phyloP scores from a whole-genome alignment of 768 basidiomycete genomes.

The Leccinum subgranulosum region DNA sequence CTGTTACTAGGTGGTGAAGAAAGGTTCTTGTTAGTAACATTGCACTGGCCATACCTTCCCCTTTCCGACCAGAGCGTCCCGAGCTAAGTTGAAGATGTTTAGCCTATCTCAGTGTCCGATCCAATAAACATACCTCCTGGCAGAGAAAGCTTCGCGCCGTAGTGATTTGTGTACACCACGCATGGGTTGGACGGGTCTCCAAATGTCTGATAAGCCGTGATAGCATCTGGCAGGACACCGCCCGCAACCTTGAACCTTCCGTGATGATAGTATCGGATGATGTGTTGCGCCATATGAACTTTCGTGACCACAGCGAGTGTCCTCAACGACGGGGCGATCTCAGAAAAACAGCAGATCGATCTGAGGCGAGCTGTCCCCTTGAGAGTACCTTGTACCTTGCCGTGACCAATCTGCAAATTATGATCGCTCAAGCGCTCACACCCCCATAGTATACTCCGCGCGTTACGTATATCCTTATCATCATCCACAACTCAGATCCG shows the following conservation, averaged over 20 bases:
- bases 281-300: constrained; percentile 10
- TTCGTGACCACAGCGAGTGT: background rate
- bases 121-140: constrained; percentile 37
- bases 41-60: constrained; percentile 38
- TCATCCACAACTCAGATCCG: background rate
- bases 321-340: background rate
- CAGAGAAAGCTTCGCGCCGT: constrained; percentile 44
- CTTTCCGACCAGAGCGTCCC: constrained; percentile 45
- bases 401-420: background rate
- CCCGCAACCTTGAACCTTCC: constrained; percentile 52
- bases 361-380: background rate
- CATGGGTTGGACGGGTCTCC: constrained; percentile 52
- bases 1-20: constrained; percentile 24
- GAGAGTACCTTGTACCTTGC: background rate
- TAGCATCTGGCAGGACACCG: constrained; percentile 51
- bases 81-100: constrained; percentile 32
- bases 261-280: constrained; percentile 49
- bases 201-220: constrained; percentile 57
- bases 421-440: background rate
- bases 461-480: background rate
- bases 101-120: constrained; percentile 31
- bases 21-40: background rate
- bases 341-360: background rate
- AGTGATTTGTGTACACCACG: constrained; percentile 53
- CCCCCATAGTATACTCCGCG: background rate